Percentiles rank a stretch among this genome's conserved stretches.
Conservation (phyloP, 495 filamentous ascomycete species). For the Lepraria neglecta region DNA sequence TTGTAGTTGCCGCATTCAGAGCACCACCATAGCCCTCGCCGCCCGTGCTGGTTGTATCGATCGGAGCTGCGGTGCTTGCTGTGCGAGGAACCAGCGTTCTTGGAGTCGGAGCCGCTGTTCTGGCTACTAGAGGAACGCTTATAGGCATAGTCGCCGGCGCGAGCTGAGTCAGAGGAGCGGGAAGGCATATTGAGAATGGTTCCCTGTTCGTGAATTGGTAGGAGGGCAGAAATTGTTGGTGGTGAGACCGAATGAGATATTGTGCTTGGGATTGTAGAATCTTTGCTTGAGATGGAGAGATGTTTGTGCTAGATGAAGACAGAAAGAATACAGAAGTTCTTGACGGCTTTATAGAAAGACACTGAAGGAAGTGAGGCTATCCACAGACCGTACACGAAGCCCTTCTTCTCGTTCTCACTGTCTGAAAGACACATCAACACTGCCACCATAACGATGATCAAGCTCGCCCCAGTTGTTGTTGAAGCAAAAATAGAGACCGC, state of each 20-base stretch:
- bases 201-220: background rate
- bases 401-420: background rate
- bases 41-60: background rate
- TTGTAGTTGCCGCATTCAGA: background rate
- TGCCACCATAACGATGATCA: conserved; percentile 2
- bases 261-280: no score
- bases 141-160: background rate
- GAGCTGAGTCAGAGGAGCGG: background rate
- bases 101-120: background rate
- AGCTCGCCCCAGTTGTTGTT: background rate
- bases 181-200: background rate
- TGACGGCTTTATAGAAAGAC: background rate
- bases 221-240: background rate
- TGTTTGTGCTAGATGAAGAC: background rate
- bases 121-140: background rate
- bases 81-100: background rate
- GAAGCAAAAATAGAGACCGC: background rate
- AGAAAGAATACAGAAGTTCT: background rate
- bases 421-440: no score
- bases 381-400: background rate
- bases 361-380: background rate
- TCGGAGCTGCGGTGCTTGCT: background rate
- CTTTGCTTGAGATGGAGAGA: no score
- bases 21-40: background rate
- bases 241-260: background rate